Percentiles rank a stretch among this genome's conserved stretches.
Evolutionary conservation across 129 eudicot genomes (phyloP).

Genomic region (Flaveria bidentis): DNA sequence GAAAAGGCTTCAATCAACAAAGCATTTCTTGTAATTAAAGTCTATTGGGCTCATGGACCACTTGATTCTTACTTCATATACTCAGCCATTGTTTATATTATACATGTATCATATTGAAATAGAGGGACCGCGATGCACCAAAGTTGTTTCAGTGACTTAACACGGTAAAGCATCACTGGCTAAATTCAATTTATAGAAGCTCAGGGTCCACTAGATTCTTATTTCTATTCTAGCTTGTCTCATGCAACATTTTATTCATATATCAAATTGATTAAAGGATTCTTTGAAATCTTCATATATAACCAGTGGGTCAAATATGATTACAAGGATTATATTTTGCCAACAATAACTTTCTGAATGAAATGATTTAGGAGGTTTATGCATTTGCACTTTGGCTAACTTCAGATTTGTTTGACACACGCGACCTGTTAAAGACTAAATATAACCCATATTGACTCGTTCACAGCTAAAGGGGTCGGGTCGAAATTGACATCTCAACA

Average conservation of each 20-base stretch:
- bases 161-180: conserved; percentile 9
- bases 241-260: conserved; percentile 2
- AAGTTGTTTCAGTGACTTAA: conserved; percentile 6
- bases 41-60: conserved; percentile 33
- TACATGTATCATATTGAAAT: conserved; percentile 11
- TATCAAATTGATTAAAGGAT: not conserved
- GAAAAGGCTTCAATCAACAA: conserved; percentile 30
- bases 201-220: conserved; percentile 15
- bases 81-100: conserved; percentile 9
- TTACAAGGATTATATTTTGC: not conserved
- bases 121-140: conserved; percentile 16
- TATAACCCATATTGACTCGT: not conserved
- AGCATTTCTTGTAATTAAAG: conserved; percentile 24
- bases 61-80: conserved; percentile 19
- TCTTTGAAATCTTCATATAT: not conserved
- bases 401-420: not conserved
- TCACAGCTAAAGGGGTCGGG: not conserved
- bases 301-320: not conserved
- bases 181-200: not conserved
- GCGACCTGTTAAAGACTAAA: not conserved
- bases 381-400: not conserved
- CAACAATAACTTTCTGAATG: not conserved
- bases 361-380: not conserved
- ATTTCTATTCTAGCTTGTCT: not conserved
- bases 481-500: not conserved